Evolutionary conservation across 495 filamentous ascomycete species (phyloP).

Genomic region (Daldinia caldariorum): DNA sequence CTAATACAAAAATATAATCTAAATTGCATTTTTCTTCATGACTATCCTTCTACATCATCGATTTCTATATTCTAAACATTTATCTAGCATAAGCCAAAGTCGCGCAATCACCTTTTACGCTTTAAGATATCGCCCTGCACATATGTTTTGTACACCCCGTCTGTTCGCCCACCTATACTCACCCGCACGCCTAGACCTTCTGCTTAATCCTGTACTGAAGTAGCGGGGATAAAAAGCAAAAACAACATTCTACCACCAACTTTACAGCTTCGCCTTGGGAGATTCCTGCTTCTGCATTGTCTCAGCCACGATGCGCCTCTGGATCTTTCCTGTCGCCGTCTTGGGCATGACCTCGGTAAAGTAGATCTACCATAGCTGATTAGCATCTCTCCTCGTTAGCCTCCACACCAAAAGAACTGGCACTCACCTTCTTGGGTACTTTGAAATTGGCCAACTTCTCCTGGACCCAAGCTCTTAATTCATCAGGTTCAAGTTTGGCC

Average conservation of each 20-base stretch:
- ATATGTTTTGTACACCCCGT: slow-evolving; percentile 1
- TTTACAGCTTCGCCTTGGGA: slow-evolving; percentile 54
- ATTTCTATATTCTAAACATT: no score
- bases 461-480: slow-evolving; percentile 72
- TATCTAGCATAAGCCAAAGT: no score
- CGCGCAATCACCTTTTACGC: neutral
- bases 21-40: slow-evolving; percentile 22
- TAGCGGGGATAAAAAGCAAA: slow-evolving; percentile 2
- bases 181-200: slow-evolving; percentile 2
- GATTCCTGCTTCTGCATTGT: slow-evolving; percentile 71
- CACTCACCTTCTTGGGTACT: slow-evolving; percentile 78
- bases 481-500: slow-evolving; percentile 59
- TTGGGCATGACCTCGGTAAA: slow-evolving; percentile 85
- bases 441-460: slow-evolving; percentile 81
- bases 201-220: slow-evolving; percentile 8
- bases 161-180: neutral
- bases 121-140: slow-evolving; percentile 4
- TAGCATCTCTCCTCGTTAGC: neutral
- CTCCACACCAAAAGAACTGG: neutral
- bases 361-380: slow-evolving; percentile 65
- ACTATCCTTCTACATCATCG: no score
- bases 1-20: neutral
- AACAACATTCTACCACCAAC: neutral
- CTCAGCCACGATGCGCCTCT: slow-evolving; percentile 81
- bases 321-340: slow-evolving; percentile 90